These are phyloP conservation scores for Aureobasidium sp. DNA, from an alignment of 2,329 filamentous ascomycete genomes.

Conservation along the genomic window DNA sequence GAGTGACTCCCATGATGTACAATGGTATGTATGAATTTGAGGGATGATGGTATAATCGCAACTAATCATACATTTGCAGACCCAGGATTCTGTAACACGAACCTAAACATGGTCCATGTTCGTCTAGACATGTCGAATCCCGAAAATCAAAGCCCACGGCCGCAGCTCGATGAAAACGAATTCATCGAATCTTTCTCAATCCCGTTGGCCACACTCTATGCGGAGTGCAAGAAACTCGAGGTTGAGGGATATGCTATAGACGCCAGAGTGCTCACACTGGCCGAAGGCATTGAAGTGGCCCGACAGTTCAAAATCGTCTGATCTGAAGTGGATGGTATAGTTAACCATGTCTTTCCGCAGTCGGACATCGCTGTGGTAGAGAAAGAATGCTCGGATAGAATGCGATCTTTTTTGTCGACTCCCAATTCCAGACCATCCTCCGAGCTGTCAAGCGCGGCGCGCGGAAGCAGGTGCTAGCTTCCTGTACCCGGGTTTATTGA, in stretches of 20 bases:
- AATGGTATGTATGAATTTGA: slow-evolving; percentile 33
- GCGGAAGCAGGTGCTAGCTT: slow-evolving; percentile 6
- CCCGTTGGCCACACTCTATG: slow-evolving; percentile 50
- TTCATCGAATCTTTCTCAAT: slow-evolving; percentile 55
- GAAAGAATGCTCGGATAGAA: not conserved
- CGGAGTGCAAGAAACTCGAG: slow-evolving; percentile 58
- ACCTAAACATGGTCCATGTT: slow-evolving; percentile 48
- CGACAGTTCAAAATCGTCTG: slow-evolving; percentile 40
- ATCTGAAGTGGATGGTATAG: not conserved
- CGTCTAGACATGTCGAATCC: slow-evolving; percentile 45
- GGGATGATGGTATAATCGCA: slow-evolving; percentile 41
- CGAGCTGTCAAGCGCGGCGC: not conserved
- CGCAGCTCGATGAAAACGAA: slow-evolving; percentile 55
- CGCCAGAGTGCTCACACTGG: slow-evolving; percentile 67
- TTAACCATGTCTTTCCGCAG: not conserved
- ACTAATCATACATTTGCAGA: slow-evolving; percentile 50
- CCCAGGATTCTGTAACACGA: slow-evolving; percentile 54
- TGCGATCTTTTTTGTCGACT: not conserved
- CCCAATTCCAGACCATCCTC: not conserved
- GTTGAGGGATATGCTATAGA: slow-evolving; percentile 70
- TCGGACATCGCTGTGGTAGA: not conserved
- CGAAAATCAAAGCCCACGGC: slow-evolving; percentile 49
- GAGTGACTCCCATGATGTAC: slow-evolving; percentile 35
- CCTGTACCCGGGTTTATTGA: not conserved
- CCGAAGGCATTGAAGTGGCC: slow-evolving; percentile 69